Base-by-base conservation (phyloP, 805 yeast species). In the Peterozyma xylosa region DNA sequence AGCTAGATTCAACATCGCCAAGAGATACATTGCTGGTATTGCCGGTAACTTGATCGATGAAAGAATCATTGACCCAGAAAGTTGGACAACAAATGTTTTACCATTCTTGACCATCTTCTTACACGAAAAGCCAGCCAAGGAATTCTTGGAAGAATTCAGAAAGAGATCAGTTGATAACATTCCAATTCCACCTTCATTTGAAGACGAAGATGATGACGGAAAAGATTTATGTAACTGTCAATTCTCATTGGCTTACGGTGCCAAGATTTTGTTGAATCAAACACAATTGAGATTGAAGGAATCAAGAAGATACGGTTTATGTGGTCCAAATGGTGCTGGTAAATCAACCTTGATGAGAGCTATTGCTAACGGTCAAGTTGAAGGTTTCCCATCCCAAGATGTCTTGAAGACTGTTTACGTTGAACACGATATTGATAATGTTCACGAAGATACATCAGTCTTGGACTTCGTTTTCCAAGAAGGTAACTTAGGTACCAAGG, bases 311-410 rank as follows among this genome's bases (percentile, higher is more conserved):
- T 93, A 93, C 73, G 99, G 99, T 91, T 81, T 90, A 70, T 90
- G 93, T 78, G 99, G 99, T 74, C 99, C 99, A 73, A 93, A 93
- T 76, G 99, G 99, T 87, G 99, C 99, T 67, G 99, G 99, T 85
- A 93, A 93, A 75, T 91, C 99, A 54, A 93, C 99, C 60, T 82
- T 93, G 75, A 90, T 93, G 95, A 84, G 95, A 77, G 95, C 96
- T 59, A 82, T 87, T 71, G 96, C 96, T 57, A 87, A 88, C 76
- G 96, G 96, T 71, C 96, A 87, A 80, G 98, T 93, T 66, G 98
- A 93, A 69, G 98, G 98, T 71, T 93, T 93, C 96, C 99, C 99
- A 76, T 74, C 95, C 62, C 97, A 90, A 78, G 96, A 88, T 49
- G 97, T 91, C 78, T 88, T 96, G 78, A 88, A 88, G 80, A 93